Evolutionary conservation across 2,329 filamentous ascomycete species (phyloP), one percentile per base, ranked within the genome.

Genomic region (Fusarium subglutinans): DNA sequence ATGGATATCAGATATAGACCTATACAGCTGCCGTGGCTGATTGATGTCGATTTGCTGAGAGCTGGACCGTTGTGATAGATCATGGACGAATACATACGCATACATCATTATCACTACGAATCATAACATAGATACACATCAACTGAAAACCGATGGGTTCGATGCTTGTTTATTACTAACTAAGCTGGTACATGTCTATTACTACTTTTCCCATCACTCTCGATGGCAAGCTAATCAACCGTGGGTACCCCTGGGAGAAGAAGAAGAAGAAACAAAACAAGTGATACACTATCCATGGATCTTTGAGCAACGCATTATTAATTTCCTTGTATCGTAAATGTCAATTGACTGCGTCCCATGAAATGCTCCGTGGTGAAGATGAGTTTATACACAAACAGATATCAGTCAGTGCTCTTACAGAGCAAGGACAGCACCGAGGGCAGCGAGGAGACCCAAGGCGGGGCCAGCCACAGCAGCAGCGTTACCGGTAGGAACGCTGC

Each of bases 1-100:
- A 82, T 89, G 80, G 83, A 86, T 8, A 76, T 82, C 6, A 67
- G 79, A 12, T 83, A 86, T 24, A 65, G 77, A n/a, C 82, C 84
- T 17, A 74, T 80, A 15, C 87, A 91, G 47, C 77, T 84, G 22
- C 86, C 88, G 2, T 91, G 87, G 87, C 24, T 90, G 6, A 79
- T 90, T 10, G 85, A 89, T 17, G 66, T 90, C 11, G 83, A 86
- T 33, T 79, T 90, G 41, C 77, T 73, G 12, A 69, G 57, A 37
- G 69, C 70, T 14, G 12, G 38, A 13, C 26, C 28, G 10, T 22
- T 30, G 22, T 45, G 26, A 40, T 4, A 33, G 28, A 24, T 18
- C 10, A 18, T 28, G 8, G 30, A 47, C 22, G 13, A 54, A 40
- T 11, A 17, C 15, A 12, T 22, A 22, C 26, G 26, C 18, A 28